Base-by-base conservation (phyloP, 495 filamentous ascomycete genomes). In the Hypoxylon rickii region DNA sequence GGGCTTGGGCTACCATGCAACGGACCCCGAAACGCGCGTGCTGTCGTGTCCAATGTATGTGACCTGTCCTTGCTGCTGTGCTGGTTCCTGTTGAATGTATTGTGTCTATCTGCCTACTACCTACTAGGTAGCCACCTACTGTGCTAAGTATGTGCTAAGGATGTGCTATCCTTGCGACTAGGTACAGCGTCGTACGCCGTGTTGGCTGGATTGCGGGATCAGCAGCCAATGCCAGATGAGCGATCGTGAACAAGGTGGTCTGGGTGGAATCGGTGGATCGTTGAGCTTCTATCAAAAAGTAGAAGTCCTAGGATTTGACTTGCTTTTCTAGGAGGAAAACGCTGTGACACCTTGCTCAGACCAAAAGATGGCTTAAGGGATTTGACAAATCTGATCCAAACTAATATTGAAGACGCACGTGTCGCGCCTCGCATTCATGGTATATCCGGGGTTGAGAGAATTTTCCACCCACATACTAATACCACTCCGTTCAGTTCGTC, bases 201-300 rank as follows among this genome's bases (percentile, higher is more conserved):
- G 46, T 53, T 56, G 58, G 52, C 47, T 62, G 48, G 58, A 52
- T 10, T 49, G 58, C 58, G 58, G 52, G 51, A 62, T 62, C 58
- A 56, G 38, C 58, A 62, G 15, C 58, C 58, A 62, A 62, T 62
- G 58, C 52, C 36, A 62, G 58, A 62, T 62, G 58, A 48, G 43
- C 46, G 58, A 62, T 62, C 58, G 58, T 51, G 51, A 55, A 31
- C 58, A 55, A 51, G 58, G 42, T 34, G 45, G 43, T 24, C 24
- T 32, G 18, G 41, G 40, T 45, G 51, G 40, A 38, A 31, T 31
- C 13, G 31, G 26, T 52, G 52, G 51, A 48, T 40, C 47, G 37
- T 31, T 34, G 43, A 47, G 20, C 19, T 56, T 37, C 29, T 46
- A 33, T 36, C 46, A 13, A 44, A 10, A 29, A 41, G 16, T 50